Evolutionary conservation across 1,284 basidiomycete species (phyloP).

Genomic region (Irpex sp.): DNA sequence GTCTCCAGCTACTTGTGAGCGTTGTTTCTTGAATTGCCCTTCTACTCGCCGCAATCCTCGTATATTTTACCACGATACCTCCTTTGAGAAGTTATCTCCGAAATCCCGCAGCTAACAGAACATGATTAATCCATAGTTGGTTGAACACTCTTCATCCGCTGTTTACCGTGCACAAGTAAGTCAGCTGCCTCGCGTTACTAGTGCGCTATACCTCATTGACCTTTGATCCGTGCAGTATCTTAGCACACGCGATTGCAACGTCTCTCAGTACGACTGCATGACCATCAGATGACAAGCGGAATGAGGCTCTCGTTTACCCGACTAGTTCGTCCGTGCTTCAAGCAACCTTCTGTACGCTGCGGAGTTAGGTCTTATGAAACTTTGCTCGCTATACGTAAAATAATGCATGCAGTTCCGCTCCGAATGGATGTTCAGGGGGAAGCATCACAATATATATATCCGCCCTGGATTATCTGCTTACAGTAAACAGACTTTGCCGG

Average conservation of each 20-base stretch:
- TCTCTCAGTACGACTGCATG: slow-evolving; percentile 6
- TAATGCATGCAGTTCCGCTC: too few relatives aligned
- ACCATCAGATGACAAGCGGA: slow-evolving; percentile 1
- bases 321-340: background rate
- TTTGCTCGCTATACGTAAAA: background rate
- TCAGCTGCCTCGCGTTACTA: slow-evolving; percentile 10
- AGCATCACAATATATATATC: too few relatives aligned
- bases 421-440: too few relatives aligned
- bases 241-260: slow-evolving; percentile 18
- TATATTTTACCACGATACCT: too few relatives aligned
- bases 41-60: too few relatives aligned
- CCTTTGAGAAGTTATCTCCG: background rate
- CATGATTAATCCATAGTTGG: slow-evolving; percentile 36
- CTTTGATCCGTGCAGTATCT: slow-evolving; percentile 5
- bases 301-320: background rate
- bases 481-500: background rate
- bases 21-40: too few relatives aligned
- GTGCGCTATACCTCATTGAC: background rate
- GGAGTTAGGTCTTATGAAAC: background rate
- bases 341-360: too few relatives aligned
- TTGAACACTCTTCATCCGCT: slow-evolving; percentile 51
- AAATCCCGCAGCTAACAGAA: background rate
- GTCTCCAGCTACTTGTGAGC: slow-evolving; percentile 64
- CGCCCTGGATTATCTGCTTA: background rate
- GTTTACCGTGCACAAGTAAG: slow-evolving; percentile 51